phyloP scores from a whole-genome alignment of 441 rosid genomes.

The Arabidopsis lyrata region DNA sequence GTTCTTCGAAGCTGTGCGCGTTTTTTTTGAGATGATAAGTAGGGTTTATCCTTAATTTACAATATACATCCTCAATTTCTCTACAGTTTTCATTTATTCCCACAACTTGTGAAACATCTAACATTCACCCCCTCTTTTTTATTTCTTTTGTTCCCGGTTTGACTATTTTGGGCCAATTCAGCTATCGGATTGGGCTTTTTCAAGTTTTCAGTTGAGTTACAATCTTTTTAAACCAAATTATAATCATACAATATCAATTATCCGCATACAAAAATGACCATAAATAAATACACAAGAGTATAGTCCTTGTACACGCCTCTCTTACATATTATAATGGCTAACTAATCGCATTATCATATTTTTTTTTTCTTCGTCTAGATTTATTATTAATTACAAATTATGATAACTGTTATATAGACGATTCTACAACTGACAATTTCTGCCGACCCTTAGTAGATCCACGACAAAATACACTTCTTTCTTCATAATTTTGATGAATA shows the following conservation, averaged over 20 bases:
- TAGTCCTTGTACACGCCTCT: background rate
- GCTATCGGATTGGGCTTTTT: background rate
- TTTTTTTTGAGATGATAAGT: conserved; percentile 30
- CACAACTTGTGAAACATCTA: background rate
- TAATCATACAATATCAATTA: too few relatives aligned
- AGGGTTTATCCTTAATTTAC: conserved; percentile 43
- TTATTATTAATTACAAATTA: too few relatives aligned
- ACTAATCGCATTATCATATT: background rate
- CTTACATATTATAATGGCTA: background rate
- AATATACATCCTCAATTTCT: background rate
- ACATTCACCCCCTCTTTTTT: background rate
- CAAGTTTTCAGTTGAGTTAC: background rate
- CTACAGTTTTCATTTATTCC: background rate
- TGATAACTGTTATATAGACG: too few relatives aligned
- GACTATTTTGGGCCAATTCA: background rate
- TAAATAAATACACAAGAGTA: background rate
- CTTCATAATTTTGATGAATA: too few relatives aligned
- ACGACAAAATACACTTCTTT: too few relatives aligned
- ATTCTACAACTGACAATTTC: too few relatives aligned
- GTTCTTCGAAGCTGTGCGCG: conserved; percentile 23
- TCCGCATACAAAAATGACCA: too few relatives aligned
- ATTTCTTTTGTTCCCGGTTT: background rate
- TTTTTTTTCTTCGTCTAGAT: too few relatives aligned
- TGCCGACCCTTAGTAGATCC: too few relatives aligned
- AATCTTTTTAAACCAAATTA: too few relatives aligned